Evolutionary conservation across 257 asterid species (phyloP).

Genomic region (Solanum medicagineum): DNA sequence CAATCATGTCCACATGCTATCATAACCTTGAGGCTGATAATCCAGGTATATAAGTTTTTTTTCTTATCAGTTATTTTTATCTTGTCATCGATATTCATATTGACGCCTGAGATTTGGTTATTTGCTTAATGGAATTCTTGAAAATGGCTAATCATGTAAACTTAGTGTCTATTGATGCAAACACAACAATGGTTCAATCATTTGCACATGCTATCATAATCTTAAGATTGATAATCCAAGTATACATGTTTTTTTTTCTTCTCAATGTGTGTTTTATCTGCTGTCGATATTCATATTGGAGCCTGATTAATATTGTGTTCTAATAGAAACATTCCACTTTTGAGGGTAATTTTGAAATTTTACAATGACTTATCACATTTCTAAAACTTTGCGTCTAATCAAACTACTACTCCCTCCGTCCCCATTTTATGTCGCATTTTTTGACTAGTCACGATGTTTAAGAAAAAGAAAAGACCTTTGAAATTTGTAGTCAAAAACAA

Average conservation of each 20-base stretch:
- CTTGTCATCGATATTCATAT: not conserved
- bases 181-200: constrained; percentile 26
- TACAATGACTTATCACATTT: no score
- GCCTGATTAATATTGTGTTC: no score
- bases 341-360: no score
- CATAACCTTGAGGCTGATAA: constrained; percentile 29
- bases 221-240: constrained; percentile 50
- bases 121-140: constrained; percentile 38
- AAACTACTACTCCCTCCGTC: no score
- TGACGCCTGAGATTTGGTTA: constrained; percentile 15
- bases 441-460: no score
- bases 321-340: no score
- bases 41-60: constrained; percentile 31
- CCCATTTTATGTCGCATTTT: no score
- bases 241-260: not conserved
- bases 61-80: no score
- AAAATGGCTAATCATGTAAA: constrained; percentile 19
- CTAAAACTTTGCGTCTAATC: no score
- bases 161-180: constrained; percentile 39
- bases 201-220: constrained; percentile 13
- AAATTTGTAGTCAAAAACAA: no score
- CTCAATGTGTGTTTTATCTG: not conserved
- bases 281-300: no score
- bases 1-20: constrained; percentile 24
- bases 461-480: no score